A percentile compares a stretch with the other conserved stretches of the same genome.
These are phyloP conservation scores for Solanum habrochaites DNA, from an alignment of 257 asterid species.

Conservation along the genomic window DNA sequence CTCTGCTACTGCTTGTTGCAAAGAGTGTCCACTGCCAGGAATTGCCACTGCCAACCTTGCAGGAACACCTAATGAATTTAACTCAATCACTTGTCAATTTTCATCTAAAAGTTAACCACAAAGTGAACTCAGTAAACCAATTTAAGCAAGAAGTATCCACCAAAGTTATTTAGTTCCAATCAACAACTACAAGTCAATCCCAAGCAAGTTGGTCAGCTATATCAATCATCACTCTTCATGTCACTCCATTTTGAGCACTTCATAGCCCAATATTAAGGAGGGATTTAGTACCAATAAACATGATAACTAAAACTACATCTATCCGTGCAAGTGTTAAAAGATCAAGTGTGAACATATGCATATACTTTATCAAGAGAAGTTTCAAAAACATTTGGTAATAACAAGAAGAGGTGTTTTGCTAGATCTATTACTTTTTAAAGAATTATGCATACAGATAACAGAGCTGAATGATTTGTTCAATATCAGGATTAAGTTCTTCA, in stretches of 20 bases:
- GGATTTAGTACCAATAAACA: neutral
- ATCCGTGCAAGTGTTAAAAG: neutral
- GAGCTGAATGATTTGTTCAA: neutral
- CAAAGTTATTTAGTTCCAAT: neutral
- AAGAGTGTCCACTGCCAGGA: slow-evolving; percentile 31
- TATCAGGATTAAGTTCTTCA: neutral
- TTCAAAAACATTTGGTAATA: neutral
- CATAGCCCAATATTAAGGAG: neutral
- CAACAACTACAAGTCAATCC: neutral
- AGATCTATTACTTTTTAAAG: neutral
- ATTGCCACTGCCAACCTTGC: slow-evolving; percentile 31
- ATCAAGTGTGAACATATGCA: neutral
- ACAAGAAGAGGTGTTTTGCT: neutral
- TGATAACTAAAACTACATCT: neutral
- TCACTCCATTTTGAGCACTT: neutral
- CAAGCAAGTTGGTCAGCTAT: neutral
- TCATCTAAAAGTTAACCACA: neutral
- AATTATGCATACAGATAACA: neutral
- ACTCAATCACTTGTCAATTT: neutral
- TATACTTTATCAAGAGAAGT: neutral
- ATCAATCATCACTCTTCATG: neutral
- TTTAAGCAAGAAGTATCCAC: neutral
- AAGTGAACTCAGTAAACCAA: neutral
- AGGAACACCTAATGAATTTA: slow-evolving; percentile 41
- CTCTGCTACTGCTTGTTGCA: slow-evolving; percentile 34